Conservation (phyloP, 331 rosid species). For the Telfairia occidentalis region DNA sequence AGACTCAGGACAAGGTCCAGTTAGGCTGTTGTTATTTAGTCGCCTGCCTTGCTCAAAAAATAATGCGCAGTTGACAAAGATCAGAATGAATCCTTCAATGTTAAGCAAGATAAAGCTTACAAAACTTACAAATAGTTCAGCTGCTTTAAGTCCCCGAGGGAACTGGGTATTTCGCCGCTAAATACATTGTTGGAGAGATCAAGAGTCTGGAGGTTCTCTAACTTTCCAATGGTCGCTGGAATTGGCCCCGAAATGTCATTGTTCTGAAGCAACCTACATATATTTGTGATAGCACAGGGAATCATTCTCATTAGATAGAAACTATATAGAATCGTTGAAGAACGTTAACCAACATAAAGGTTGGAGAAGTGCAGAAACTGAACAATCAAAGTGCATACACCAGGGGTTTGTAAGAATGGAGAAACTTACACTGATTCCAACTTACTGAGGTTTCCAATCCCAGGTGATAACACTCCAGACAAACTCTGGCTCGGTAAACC, state of each 20-base stretch:
- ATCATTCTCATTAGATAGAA: background rate
- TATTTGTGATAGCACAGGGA: background rate
- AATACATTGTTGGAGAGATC: slow-evolving; percentile 81
- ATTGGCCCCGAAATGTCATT: slow-evolving; percentile 74
- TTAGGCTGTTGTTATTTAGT: slow-evolving; percentile 85
- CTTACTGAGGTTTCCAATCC: slow-evolving; percentile 70
- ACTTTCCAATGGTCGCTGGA: slow-evolving; percentile 62
- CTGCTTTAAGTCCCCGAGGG: slow-evolving; percentile 70
- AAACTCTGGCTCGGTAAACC: slow-evolving; percentile 95
- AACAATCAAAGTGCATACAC: background rate
- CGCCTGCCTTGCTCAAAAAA: slow-evolving; percentile 52
- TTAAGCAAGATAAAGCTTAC: slow-evolving; percentile 11
- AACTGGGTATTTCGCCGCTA: slow-evolving; percentile 64
- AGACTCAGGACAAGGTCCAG: slow-evolving; percentile 78
- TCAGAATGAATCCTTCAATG: slow-evolving; percentile 10
- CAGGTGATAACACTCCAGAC: slow-evolving; percentile 78
- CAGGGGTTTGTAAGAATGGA: background rate
- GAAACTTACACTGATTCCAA: slow-evolving; percentile 79
- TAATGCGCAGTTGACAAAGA: slow-evolving; percentile 18
- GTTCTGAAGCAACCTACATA: slow-evolving; percentile 81
- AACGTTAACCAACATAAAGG: background rate
- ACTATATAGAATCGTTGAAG: background rate
- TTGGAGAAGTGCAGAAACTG: background rate
- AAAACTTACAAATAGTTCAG: slow-evolving; percentile 81
- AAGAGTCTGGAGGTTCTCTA: slow-evolving; percentile 82